A percentile compares a stretch with the other conserved stretches of the same genome.
Evolutionary conservation across 176 grass and related monocot species (phyloP).

Genomic region (Typha latifolia): DNA sequence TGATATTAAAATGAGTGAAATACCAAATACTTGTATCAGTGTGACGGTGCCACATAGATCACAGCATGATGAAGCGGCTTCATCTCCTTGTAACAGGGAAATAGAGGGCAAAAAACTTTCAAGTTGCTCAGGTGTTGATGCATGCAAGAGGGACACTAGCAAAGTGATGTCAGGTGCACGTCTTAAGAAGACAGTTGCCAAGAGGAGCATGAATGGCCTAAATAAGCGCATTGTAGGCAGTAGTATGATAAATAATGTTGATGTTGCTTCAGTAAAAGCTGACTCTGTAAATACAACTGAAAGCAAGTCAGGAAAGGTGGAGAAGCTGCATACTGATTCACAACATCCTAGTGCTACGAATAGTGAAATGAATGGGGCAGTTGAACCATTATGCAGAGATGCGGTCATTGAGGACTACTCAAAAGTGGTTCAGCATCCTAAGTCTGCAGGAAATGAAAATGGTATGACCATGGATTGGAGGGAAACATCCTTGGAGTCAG

Average conservation of each 20-base stretch:
- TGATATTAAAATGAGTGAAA: slow-evolving; percentile 22
- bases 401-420: slow-evolving; percentile 6
- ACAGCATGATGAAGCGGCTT: slow-evolving; percentile 1
- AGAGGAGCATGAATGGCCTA: slow-evolving; percentile 45
- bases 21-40: slow-evolving; percentile 7
- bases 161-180: slow-evolving; percentile 10
- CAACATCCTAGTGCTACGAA: slow-evolving; percentile 5
- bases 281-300: not conserved
- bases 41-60: slow-evolving; percentile 12
- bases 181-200: slow-evolving; percentile 51
- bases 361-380: slow-evolving; percentile 19
- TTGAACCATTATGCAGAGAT: slow-evolving; percentile 18
- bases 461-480: slow-evolving; percentile 23
- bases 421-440: slow-evolving; percentile 18
- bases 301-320: slow-evolving; percentile 8
- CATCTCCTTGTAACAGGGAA: slow-evolving; percentile 34
- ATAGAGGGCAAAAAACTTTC: slow-evolving; percentile 13
- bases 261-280: slow-evolving; percentile 1
- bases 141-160: slow-evolving; percentile 10
- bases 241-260: slow-evolving; percentile 13
- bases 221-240: slow-evolving; percentile 23
- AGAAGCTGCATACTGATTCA: slow-evolving; percentile 12
- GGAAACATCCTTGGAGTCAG: slow-evolving; percentile 28
- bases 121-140: slow-evolving; percentile 24
- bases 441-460: slow-evolving; percentile 30